Percentiles rank a stretch among this genome's conserved stretches.
These are phyloP conservation scores for Withania somnifera DNA, from an alignment of 305 asterid species.

Conservation along the genomic window DNA sequence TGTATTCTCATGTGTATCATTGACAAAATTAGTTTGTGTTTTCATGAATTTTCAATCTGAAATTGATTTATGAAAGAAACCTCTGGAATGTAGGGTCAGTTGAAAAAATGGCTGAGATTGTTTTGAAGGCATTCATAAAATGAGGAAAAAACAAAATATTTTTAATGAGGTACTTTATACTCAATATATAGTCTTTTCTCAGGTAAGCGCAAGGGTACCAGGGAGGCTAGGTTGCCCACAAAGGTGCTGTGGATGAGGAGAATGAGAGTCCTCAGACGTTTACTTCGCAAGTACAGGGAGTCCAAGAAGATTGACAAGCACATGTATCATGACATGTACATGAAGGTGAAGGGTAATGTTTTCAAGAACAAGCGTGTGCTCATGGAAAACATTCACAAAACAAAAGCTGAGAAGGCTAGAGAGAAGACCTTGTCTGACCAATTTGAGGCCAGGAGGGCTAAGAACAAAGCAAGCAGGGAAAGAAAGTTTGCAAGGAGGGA, in stretches of 20 bases:
- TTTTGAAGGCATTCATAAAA: not conserved
- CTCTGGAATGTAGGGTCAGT: not conserved
- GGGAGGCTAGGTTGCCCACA: conserved; percentile 70
- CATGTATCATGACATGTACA: conserved; percentile 96
- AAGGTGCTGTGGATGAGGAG: conserved; percentile 74
- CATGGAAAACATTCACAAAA: conserved; percentile 81
- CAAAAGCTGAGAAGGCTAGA: conserved; percentile 90
- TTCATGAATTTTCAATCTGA: not conserved
- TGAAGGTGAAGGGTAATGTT: conserved; percentile 93
- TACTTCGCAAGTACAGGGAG: conserved; percentile 84
- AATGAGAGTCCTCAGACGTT: conserved; percentile 30
- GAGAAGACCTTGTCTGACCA: conserved; percentile 84
- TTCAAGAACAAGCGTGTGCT: conserved; percentile 75
- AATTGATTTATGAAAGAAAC: not conserved
- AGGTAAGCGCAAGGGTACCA: conserved; percentile 79
- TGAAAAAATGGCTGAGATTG: not conserved
- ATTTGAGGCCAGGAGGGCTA: conserved; percentile 87
- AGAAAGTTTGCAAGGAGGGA: conserved; percentile 40
- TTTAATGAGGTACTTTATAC: not conserved
- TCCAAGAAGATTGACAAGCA: conserved; percentile 89
- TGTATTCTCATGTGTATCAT: not conserved
- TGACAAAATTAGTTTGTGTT: not conserved
- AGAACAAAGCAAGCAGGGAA: conserved; percentile 91
- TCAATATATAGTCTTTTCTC: not conserved
- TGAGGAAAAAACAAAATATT: not conserved